Percentiles rank a stretch among this genome's conserved stretches.
Conservation (phyloP, 192 early-diverging fungal genomes). For the Mycoemilia scoparia region DNA sequence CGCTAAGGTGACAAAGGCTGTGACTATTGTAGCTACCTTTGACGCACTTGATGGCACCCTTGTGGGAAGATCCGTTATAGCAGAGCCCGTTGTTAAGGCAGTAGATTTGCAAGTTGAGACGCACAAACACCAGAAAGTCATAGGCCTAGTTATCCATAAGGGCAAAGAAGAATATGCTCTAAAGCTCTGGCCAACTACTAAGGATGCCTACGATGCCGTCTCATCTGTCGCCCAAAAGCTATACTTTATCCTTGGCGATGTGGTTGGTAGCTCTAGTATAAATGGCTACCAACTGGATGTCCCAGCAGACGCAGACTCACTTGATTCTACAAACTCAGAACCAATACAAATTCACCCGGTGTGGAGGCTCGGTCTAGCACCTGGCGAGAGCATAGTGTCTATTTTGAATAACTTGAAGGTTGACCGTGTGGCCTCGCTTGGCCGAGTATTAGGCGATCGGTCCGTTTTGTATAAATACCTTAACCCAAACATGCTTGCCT, state of each 20-base stretch:
- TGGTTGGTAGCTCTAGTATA: conserved; percentile 24
- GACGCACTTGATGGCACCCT: conserved; percentile 16
- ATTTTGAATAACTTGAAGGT: conserved; percentile 11
- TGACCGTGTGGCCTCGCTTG: conserved; percentile 67
- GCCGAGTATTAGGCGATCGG: conserved; percentile 85
- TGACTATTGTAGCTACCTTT: conserved; percentile 10
- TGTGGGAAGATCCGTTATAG: conserved; percentile 24
- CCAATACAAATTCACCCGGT: conserved; percentile 1
- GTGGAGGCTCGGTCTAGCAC: conserved; percentile 39
- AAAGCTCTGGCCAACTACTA: conserved; percentile 45
- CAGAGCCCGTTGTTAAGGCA: conserved; percentile 37
- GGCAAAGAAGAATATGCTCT: conserved; percentile 11
- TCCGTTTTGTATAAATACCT: conserved; percentile 98
- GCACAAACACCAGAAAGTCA: conserved; percentile 9
- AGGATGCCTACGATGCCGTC: conserved; percentile 31
- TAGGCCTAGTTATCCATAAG: conserved; percentile 7
- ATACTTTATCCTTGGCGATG: conserved; percentile 46
- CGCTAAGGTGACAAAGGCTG: not conserved
- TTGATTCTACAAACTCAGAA: not conserved
- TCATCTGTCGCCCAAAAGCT: conserved; percentile 32
- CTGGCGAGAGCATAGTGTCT: conserved; percentile 28
- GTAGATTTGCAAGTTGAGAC: conserved; percentile 27
- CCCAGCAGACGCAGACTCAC: conserved; percentile 16
- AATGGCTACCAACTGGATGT: conserved; percentile 37
- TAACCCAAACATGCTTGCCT: conserved; percentile 73